Evolutionary conservation across 2,329 filamentous ascomycete species (phyloP).

Genomic region (Aspergillus intermedius): DNA sequence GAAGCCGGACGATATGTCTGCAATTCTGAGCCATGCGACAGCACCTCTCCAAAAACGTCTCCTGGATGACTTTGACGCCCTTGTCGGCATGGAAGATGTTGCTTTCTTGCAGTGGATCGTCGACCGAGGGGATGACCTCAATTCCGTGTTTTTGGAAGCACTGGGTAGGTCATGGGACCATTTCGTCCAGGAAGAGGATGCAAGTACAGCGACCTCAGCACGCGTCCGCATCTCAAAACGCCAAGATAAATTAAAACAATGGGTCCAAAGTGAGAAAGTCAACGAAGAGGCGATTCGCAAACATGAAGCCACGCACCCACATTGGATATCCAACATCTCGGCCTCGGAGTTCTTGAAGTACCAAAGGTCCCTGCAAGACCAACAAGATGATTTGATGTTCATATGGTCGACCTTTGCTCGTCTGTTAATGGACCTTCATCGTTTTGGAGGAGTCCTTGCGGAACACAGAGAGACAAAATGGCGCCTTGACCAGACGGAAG

Average conservation of each 20-base stretch:
- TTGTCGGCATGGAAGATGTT: constrained; percentile 83
- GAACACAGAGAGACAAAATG: constrained; percentile 62
- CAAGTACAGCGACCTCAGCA: constrained; percentile 68
- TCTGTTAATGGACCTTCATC: constrained; percentile 69
- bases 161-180: constrained; percentile 81
- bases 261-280: constrained; percentile 63
- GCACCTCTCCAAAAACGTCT: constrained; percentile 64
- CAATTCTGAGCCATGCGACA: constrained; percentile 66
- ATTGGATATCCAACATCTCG: constrained; percentile 95
- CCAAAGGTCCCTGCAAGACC: constrained; percentile 81
- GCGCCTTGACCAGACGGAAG: constrained; percentile 93
- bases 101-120: constrained; percentile 86
- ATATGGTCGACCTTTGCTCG: constrained; percentile 68
- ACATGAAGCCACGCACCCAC: constrained; percentile 80
- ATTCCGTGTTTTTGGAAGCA: constrained; percentile 72
- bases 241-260: constrained; percentile 73
- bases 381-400: constrained; percentile 81
- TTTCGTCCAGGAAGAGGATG: constrained; percentile 77
- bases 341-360: constrained; percentile 87
- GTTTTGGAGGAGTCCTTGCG: constrained; percentile 75
- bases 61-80: constrained; percentile 68
- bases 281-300: constrained; percentile 66
- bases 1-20: constrained; percentile 74
- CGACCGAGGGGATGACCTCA: constrained; percentile 68
- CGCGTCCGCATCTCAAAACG: constrained; percentile 65